Conservation (phyloP, 208 protist genomes). For the Vickermania spadyakhi region DNA sequence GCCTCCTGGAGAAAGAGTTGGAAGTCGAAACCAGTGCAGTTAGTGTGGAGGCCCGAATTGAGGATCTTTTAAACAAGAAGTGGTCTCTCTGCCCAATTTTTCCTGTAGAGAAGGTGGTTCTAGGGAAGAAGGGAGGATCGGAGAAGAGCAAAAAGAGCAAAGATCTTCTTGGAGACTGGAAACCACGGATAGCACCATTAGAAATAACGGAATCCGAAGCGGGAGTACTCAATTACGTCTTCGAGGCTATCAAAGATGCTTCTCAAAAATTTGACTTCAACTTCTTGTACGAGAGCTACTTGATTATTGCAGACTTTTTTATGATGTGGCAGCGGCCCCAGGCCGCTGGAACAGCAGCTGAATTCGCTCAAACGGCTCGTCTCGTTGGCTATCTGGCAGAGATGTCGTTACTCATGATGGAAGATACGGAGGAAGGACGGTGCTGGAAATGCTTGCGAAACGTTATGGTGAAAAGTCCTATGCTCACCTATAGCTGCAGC, state of each 20-base stretch:
- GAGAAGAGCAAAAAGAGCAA: not conserved
- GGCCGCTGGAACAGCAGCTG: slow-evolving; percentile 18
- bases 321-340: slow-evolving; percentile 16
- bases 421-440: slow-evolving; percentile 1
- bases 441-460: not conserved
- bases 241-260: slow-evolving; percentile 8
- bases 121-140: not conserved
- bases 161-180: not conserved
- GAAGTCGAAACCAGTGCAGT: not conserved
- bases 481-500: slow-evolving; percentile 3
- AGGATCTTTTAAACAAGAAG: slow-evolving; percentile 1
- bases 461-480: not conserved
- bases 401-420: slow-evolving; percentile 2
- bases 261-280: slow-evolving; percentile 13
- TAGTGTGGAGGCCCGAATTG: not conserved
- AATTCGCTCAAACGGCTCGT: slow-evolving; percentile 23
- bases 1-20: slow-evolving; percentile 3
- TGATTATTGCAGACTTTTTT: slow-evolving; percentile 16
- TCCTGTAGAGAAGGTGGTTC: not conserved
- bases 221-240: not conserved
- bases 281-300: slow-evolving; percentile 10
- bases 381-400: slow-evolving; percentile 16
- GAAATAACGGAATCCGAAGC: slow-evolving; percentile 1
- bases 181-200: not conserved
- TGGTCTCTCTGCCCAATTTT: not conserved